Base-by-base conservation (phyloP, 352 stramenopile genomes). In the Pythium rishiriense region DNA sequence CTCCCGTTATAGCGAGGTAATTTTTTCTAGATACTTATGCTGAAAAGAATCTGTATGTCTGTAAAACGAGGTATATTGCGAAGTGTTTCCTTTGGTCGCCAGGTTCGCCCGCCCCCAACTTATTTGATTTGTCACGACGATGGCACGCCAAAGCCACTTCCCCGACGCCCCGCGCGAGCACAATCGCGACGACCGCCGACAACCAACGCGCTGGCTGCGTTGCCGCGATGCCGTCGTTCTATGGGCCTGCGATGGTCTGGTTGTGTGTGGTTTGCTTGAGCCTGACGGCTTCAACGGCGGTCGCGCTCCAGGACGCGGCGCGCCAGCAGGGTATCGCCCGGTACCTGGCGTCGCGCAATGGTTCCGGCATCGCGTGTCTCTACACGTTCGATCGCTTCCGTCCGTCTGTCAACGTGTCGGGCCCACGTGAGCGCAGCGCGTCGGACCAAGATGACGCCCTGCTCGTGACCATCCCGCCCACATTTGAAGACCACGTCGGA, bases 361-460 rank as follows among this genome's bases (percentile, higher is more conserved):
- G 21, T 1, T 46, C 66, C 9, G 62, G 52, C 3, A 58, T 77
- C 2, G 17, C 72, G 24, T 84, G 76, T 55, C 35, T 84, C 14
- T 84, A 84, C 66, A 74, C 66, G 9, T 80, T 84, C 43, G 73
- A 84, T 22, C 64, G 57, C 10, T 37, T 59, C 3, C 55, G 39
- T 1, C 12, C 57, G n/a, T 28, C 64, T 0, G 29, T 37, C 5
- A 54, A 72, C 24, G 39, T 42, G 10, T 58, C 58, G 2, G n/a
- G 53, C 5, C 15, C 47, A 17, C 37, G 12, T 7, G 17, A 26
- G 51, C 48, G 24, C 17, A 26, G 53, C 5, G 21, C 46, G 9
- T 33, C 39, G 14, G 29, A 22, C 28, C 33, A 58, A 47, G 43
- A 28, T 21, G 39, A 74, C 17, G 42, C 33, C 2, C 43, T 60